phyloP scores from a whole-genome alignment of 177 flowering plant species.

The Vitis hybrid region DNA sequence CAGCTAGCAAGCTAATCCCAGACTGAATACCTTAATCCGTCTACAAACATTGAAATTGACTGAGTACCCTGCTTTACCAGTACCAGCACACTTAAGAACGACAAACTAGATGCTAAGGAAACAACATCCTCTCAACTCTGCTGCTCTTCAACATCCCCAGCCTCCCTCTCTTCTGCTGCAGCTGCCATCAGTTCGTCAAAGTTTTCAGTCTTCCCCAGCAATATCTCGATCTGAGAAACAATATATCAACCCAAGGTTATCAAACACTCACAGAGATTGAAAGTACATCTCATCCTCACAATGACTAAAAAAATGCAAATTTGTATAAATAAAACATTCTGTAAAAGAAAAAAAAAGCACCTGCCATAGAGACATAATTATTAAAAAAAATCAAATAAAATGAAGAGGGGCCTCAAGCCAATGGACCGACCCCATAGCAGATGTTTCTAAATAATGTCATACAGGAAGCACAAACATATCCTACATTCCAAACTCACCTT shows the following conservation, averaged over 20 bases:
- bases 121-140: conserved; percentile 37
- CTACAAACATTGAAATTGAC: neutral
- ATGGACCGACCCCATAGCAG: neutral
- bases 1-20: conserved; percentile 7
- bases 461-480: neutral
- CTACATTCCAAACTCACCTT: conserved; percentile 43
- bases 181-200: conserved; percentile 89
- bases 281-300: neutral
- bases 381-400: too few relatives aligned
- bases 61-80: neutral
- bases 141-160: conserved; percentile 47
- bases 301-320: neutral
- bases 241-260: neutral
- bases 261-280: neutral
- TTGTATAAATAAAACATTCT: neutral
- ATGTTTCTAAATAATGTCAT: neutral
- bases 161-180: conserved; percentile 59
- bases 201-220: conserved; percentile 78
- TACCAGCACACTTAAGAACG: conserved; percentile 1
- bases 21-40: neutral
- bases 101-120: neutral
- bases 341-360: too few relatives aligned
- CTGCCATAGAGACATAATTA: too few relatives aligned
- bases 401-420: too few relatives aligned
- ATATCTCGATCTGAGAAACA: conserved; percentile 66